These are phyloP conservation scores for Penicillium pulvis DNA, from an alignment of 495 filamentous ascomycete genomes.

Conservation along the genomic window DNA sequence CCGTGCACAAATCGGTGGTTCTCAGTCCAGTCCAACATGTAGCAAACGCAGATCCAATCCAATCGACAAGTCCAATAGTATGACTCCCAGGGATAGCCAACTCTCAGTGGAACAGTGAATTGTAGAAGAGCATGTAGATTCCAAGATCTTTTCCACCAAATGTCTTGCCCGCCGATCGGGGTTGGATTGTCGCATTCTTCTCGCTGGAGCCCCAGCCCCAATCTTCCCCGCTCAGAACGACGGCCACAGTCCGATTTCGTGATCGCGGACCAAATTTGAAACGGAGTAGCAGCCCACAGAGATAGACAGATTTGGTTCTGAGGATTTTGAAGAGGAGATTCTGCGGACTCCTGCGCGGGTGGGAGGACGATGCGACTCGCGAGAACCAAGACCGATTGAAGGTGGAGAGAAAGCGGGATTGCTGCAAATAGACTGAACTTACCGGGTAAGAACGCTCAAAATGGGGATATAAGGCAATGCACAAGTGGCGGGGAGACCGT, in stretches of 20 bases:
- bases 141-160: not conserved
- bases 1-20: conserved; percentile 1
- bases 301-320: not conserved
- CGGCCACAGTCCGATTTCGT: conserved; percentile 2
- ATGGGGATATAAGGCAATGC: not conserved
- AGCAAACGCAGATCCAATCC: not conserved
- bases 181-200: conserved; percentile 23
- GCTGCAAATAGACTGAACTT: conserved; percentile 22
- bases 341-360: conserved; percentile 14
- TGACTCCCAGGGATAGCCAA: not conserved
- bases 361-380: conserved; percentile 24
- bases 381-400: conserved; percentile 16
- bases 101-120: not conserved
- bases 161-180: conserved; percentile 10
- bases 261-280: conserved; percentile 3
- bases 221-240: conserved; percentile 15
- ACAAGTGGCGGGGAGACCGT: conserved; percentile 16
- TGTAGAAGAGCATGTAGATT: not conserved
- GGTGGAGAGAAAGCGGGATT: conserved; percentile 21
- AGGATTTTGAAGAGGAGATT: conserved; percentile 10
- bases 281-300: too few relatives aligned
- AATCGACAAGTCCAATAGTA: not conserved
- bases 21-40: not conserved
- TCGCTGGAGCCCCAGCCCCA: conserved; percentile 8
- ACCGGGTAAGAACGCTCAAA: conserved; percentile 18